Conservation (phyloP, 2,329 filamentous ascomycete species). For the Neospermospora avenae region DNA sequence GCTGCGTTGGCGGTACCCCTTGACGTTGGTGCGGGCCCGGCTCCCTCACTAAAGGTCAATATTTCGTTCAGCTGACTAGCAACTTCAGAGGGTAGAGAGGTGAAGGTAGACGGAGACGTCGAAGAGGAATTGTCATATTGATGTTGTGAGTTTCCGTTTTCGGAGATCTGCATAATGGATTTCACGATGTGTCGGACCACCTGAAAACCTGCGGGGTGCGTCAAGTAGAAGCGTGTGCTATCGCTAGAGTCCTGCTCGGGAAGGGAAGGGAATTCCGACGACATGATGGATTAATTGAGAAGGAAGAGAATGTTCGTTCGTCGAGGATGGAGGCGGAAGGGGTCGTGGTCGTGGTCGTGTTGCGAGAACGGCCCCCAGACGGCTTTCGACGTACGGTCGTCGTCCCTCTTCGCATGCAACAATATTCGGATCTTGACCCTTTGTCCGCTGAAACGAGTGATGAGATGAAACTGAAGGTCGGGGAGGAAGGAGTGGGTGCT, state of each 20-base stretch:
- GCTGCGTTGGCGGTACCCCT: background rate
- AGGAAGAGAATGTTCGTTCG: background rate
- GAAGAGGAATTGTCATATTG: conserved; percentile 4
- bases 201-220: conserved; percentile 19
- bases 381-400: conserved; percentile 21
- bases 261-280: conserved; percentile 8
- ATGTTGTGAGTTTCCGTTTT: background rate
- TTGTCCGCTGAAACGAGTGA: background rate
- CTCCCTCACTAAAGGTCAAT: conserved; percentile 19
- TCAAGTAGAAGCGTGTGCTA: conserved; percentile 14
- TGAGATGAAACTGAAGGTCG: background rate
- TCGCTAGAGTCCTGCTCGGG: conserved; percentile 3
- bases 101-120: background rate
- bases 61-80: conserved; percentile 13
- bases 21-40: background rate
- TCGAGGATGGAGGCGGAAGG: background rate
- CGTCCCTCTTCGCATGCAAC: conserved; percentile 17
- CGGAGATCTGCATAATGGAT: conserved; percentile 2
- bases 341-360: conserved; percentile 5
- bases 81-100: conserved; percentile 13
- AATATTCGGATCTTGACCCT: background rate
- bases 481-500: background rate
- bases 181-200: conserved; percentile 17
- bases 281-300: conserved; percentile 10
- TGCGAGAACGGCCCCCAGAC: conserved; percentile 13